Evolutionary conservation across 306 rosid genomes (phyloP), one percentile per base, ranked within the genome.

Genomic region (Corylus americana): DNA sequence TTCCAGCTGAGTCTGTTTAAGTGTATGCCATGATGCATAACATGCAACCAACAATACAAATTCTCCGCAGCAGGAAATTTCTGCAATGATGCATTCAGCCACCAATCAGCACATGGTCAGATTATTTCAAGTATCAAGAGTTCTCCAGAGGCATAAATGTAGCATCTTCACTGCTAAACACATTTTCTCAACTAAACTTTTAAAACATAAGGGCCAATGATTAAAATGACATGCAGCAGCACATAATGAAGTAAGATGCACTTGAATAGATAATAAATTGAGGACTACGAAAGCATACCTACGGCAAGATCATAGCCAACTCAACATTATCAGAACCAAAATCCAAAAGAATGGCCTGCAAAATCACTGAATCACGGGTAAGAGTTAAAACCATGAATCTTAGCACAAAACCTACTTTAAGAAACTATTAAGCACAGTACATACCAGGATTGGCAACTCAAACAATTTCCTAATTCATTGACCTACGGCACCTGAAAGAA

Each of bases 401-500:
- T 27, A 49, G 57, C 10, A 59, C 8, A 76, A 68, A 83, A 69
- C 57, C 49, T 61, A 74, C 53, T 74, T 69, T 42, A 62, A 77
- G 83, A 47, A 80, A 47, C 45, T 72, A 78, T 29, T 68, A 81
- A 59, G 76, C 63, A 70, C 25, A 61, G n/a, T 77, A 82, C 92
- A 79, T 86, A 84, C 87, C 85, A 67, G 83, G 35, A 82, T 67
- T 69, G 55, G 74, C 59, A 74, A 80, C 76, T 54, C 57, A 64
- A 54, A 71, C 59, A 53, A 70, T 71, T 64, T 82, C 81, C 90
- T 93, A 95, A 85, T 95, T 95, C 80, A 95, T 54, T 69, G 99
- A 95, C 83, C 99, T 96, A 48, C 96, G 97, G 74, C 99, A 95
- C 89, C 99, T 93, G 90, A 76, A 79, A 74, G 68, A 74, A 53